Evolutionary conservation across 169 alveolate species (phyloP), one percentile per base, ranked within the genome.

Genomic region (Plasmodium vinckei): DNA sequence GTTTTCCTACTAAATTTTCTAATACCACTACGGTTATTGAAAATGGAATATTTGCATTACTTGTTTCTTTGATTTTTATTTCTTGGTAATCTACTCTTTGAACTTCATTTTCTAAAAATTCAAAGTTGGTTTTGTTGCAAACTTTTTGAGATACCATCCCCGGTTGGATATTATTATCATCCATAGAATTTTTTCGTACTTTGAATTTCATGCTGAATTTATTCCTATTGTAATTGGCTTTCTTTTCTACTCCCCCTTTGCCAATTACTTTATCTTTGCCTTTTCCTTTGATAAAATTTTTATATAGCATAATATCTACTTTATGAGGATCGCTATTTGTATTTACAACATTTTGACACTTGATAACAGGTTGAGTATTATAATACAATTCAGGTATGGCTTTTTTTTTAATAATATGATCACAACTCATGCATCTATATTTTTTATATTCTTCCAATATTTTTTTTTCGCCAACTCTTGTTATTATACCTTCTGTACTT

Each of bases 51-150:
- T 59, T 93, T 46, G 72, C 84, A 68, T 69, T 84, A 10, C 57
- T 57, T 7, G 79, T n/a, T 53, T 72, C 84, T 51, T 53, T 77
- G 54, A 75, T 67, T 75, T 65, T 69, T 69, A 91, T 92, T 59
- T 93, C 95, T 77, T 93, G 95, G 44, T 87, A 73, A 51, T 93
- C 95, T 0, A 91, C 87, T 23, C 94, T 13, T 56, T 56, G 69
- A 12, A 67, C 63, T 87, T 87, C 92, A 19, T 39, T 44, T 57
- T 91, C 93, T 51, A 65, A 49, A 6, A 73, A 64, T 46, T 72
- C 92, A 69, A 87, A 87, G 42, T 72, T 87, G 39, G 86, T 87
- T n/a, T 82, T 68, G 19, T 73, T 71, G 69, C 91, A 93, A 5
- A 9, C 15, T 56, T 63, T 67, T 15, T 51, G n/a, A 13, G 59